phyloP scores from a whole-genome alignment of 805 yeast species.

The Suhomyces sp. region DNA sequence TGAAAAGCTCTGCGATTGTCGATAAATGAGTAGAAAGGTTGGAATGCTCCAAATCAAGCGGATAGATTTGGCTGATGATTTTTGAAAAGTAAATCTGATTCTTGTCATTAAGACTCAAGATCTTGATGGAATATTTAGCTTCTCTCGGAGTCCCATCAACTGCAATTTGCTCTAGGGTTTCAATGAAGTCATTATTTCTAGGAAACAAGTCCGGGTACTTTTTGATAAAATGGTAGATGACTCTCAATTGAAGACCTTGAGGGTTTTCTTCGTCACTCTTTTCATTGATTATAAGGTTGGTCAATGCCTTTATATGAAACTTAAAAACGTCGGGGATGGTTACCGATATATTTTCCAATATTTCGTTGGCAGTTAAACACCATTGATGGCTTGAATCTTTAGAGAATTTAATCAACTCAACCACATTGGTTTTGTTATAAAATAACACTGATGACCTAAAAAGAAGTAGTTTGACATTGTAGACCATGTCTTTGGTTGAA shows the following conservation, averaged over 20 bases:
- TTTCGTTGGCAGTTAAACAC: constrained; percentile 43
- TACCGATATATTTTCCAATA: constrained; percentile 57
- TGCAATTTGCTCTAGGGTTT: constrained; percentile 46
- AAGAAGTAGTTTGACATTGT: constrained; percentile 54
- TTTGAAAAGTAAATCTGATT: constrained; percentile 39
- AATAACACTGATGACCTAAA: constrained; percentile 60
- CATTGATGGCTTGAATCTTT: constrained; percentile 32
- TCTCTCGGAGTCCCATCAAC: constrained; percentile 54
- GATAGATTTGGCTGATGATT: constrained; percentile 46
- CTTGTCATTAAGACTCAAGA: constrained; percentile 48
- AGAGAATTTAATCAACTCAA: constrained; percentile 48
- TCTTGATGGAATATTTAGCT: constrained; percentile 62
- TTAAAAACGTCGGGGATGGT: constrained; percentile 64
- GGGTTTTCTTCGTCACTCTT: constrained; percentile 11
- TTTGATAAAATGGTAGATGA: constrained; percentile 57
- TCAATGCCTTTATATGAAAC: constrained; percentile 53
- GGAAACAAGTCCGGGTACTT: constrained; percentile 49
- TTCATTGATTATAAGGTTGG: constrained; percentile 31
- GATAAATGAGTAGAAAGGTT: constrained; percentile 56
- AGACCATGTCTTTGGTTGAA: constrained; percentile 48
- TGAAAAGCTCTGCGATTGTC: constrained; percentile 56
- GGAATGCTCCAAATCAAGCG: constrained; percentile 39
- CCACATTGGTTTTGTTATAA: constrained; percentile 64
- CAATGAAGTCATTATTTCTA: constrained; percentile 41
- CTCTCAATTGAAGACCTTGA: constrained; percentile 47